Evolutionary conservation across 2,329 filamentous ascomycete genomes (phyloP).

Genomic region (Penicillium hordei): DNA sequence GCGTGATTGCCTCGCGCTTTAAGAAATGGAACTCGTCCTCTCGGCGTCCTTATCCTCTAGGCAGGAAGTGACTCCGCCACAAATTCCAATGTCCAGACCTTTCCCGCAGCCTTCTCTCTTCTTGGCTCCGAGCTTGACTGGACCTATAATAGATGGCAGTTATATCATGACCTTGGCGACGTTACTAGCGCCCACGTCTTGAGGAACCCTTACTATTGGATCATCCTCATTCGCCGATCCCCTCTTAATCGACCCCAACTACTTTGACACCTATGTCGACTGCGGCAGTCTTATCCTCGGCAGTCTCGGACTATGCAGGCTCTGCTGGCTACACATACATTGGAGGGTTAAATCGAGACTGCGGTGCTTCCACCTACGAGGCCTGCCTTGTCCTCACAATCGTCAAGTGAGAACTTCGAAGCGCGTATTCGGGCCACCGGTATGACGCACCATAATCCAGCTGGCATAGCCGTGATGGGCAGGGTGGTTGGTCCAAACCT

Average conservation of each 20-base stretch:
- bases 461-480: background rate
- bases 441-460: background rate
- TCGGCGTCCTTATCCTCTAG: background rate
- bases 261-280: too few species aligned
- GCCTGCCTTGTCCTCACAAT: too few species aligned
- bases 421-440: too few species aligned
- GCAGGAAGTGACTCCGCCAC: background rate
- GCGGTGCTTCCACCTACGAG: too few species aligned
- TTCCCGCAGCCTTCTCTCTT: background rate
- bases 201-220: too few species aligned
- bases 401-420: too few species aligned
- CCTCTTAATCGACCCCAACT: too few species aligned
- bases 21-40: background rate
- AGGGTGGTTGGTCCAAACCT: background rate
- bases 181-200: background rate
- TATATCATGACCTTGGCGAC: background rate
- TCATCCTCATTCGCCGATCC: too few species aligned
- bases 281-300: too few species aligned
- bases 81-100: background rate
- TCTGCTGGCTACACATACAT: too few species aligned
- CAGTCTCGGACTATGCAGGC: too few species aligned
- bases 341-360: too few species aligned
- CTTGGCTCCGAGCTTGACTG: background rate
- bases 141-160: background rate
- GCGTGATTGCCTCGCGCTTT: background rate